Percentiles rank a stretch among this genome's conserved stretches.
phyloP scores from a whole-genome alignment of 2,329 filamentous ascomycete species.

The Arthroderma sp. region DNA sequence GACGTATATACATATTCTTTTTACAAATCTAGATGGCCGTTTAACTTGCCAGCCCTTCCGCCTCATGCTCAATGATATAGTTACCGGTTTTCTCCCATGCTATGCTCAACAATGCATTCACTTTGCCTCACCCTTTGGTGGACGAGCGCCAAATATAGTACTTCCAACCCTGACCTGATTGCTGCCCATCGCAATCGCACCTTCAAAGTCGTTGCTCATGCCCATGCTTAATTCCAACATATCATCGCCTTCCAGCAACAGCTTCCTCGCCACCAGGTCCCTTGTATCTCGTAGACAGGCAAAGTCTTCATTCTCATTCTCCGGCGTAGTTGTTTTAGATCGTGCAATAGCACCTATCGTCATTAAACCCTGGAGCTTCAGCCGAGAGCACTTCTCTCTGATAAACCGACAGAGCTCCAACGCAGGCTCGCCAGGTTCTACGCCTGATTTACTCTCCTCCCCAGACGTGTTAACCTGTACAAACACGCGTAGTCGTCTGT shows the following conservation, averaged over 20 bases:
- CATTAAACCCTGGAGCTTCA: conserved; percentile 77
- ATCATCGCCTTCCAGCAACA: conserved; percentile 39
- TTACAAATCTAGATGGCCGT: not conserved
- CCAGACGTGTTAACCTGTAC: conserved; percentile 94
- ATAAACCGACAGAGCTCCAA: conserved; percentile 58
- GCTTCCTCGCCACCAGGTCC: conserved; percentile 53
- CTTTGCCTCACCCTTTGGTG: conserved; percentile 65
- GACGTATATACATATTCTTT: not conserved
- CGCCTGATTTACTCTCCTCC: conserved; percentile 74
- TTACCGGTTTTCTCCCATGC: not conserved
- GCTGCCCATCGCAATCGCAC: conserved; percentile 71
- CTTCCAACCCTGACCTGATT: conserved; percentile 84
- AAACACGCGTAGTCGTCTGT: conserved; percentile 54
- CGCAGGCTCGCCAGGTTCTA: conserved; percentile 51
- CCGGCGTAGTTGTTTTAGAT: conserved; percentile 58
- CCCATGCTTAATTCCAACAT: conserved; percentile 89
- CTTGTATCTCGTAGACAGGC: conserved; percentile 53
- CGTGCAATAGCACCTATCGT: conserved; percentile 92
- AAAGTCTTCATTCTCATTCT: conserved; percentile 90
- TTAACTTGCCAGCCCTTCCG: not conserved
- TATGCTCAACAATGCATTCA: conserved; percentile 9
- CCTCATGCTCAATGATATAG: not conserved
- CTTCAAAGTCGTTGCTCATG: conserved; percentile 95
- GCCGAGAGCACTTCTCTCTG: conserved; percentile 54
- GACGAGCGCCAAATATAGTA: conserved; percentile 80